Percentiles rank a stretch among this genome's conserved stretches.
phyloP scores from a whole-genome alignment of 441 rosid species.

The Cnidoscolus chayamansa region DNA sequence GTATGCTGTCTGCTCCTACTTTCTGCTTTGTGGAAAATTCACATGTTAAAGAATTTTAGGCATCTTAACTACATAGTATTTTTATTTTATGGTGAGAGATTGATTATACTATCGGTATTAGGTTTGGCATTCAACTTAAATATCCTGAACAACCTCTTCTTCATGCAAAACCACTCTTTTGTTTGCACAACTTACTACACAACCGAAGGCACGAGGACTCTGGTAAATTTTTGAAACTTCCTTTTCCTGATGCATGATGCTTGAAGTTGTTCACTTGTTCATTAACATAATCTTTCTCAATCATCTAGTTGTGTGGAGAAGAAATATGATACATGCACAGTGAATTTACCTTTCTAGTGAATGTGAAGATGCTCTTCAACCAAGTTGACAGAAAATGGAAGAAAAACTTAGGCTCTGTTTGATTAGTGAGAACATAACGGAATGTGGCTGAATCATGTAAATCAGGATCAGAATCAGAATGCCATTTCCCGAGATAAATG shows the following conservation, averaged over 20 bases:
- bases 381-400: not conserved
- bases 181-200: conserved; percentile 76
- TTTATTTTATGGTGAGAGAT: conserved; percentile 9
- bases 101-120: conserved; percentile 33
- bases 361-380: not conserved
- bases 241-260: conserved; percentile 16
- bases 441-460: too few relatives aligned
- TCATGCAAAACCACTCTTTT: conserved; percentile 69
- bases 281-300: not conserved
- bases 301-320: not conserved
- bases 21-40: conserved; percentile 8
- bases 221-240: conserved; percentile 41
- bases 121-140: conserved; percentile 64
- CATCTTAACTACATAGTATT: not conserved
- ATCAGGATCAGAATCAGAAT: too few relatives aligned
- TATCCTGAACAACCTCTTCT: conserved; percentile 72
- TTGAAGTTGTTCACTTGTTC: not conserved
- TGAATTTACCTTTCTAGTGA: not conserved
- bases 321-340: not conserved
- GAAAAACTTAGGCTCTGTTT: not conserved
- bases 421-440: too few relatives aligned
- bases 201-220: conserved; percentile 55
- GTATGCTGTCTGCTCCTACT: conserved; percentile 8
- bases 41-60: not conserved
- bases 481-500: too few relatives aligned